Base-by-base conservation (phyloP, 768 basidiomycete genomes). In the Lactarius hengduanensis region DNA sequence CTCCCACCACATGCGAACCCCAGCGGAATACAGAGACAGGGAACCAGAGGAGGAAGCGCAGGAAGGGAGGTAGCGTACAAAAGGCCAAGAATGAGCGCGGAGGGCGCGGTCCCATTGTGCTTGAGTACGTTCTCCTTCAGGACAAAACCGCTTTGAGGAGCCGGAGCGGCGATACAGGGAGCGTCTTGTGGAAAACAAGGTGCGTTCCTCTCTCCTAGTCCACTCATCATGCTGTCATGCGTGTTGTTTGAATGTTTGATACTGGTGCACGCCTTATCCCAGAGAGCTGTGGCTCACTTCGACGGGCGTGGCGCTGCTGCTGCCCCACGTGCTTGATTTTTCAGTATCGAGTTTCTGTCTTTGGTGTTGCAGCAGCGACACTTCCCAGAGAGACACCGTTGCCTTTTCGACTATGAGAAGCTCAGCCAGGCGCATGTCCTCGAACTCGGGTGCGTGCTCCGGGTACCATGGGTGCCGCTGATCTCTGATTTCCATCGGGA, bases 161-260 rank as follows among this genome's bases (percentile, higher is more conserved):
- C 59, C 81, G 91, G 32, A 87, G 84, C 67, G 92, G 92, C 4
- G 92, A 94, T 71, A 94, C 92, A 0, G 92, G 92, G 0, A 92
- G 91, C 68, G 90, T 94, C 2, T 74, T 94, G 3, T 94, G 92
- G 92, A 84, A 83, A 75, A 89, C 90, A 54, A 93, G 91, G 92
- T 91, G 64, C 47, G 77, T 38, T 18, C 3, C 4, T 6, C 16
- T 15, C 16, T 4, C 41, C 1, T 41, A 3, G 38, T 40, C 16
- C 41, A 41, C 41, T 18, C 41, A 5, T 4, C 36, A 38, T 4
- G 38, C 38, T 53, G 15, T 32, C 41, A 54, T 57, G 18, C 20
- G 20, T 18, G 18, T 41, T 41, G 5, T 41, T 41, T 41, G 16
- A 16, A 41, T 18, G 15, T 18, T 18, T 18, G 41, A 41, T 41